These are phyloP conservation scores for Przewalskia tangutica DNA, from an alignment of 257 asterid genomes.

Conservation along the genomic window DNA sequence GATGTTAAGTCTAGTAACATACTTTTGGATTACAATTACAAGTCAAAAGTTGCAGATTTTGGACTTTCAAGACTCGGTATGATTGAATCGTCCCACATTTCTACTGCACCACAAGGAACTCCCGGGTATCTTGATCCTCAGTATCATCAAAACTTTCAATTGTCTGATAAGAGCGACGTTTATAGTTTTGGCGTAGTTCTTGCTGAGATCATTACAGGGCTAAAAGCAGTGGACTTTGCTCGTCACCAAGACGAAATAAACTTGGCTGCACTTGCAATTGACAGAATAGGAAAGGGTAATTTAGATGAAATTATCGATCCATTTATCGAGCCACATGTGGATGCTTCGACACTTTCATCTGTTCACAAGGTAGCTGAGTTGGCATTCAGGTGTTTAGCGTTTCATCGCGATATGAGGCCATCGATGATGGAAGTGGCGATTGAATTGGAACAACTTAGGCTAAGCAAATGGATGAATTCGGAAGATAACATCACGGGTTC, in stretches of 20 bases:
- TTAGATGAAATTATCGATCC: slow-evolving; percentile 83
- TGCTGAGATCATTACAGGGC: slow-evolving; percentile 69
- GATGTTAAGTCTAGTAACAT: slow-evolving; percentile 78
- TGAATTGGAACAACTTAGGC: slow-evolving; percentile 73
- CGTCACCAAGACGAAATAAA: slow-evolving; percentile 72
- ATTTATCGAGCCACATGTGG: slow-evolving; percentile 59
- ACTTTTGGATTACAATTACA: slow-evolving; percentile 40
- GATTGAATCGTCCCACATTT: slow-evolving; percentile 57
- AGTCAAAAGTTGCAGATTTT: slow-evolving; percentile 68
- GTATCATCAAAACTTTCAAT: slow-evolving; percentile 85
- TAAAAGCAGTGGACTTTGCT: slow-evolving; percentile 79
- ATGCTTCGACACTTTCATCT: slow-evolving; percentile 87
- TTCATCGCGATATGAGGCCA: slow-evolving; percentile 85
- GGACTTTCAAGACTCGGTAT: slow-evolving; percentile 68
- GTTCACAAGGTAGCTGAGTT: slow-evolving; percentile 73
- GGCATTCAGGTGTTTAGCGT: slow-evolving; percentile 91
- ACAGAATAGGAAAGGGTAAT: slow-evolving; percentile 68
- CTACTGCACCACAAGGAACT: slow-evolving; percentile 96
- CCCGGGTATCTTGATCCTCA: slow-evolving; percentile 94
- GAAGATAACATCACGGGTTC: slow-evolving; percentile 52
- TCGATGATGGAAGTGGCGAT: slow-evolving; percentile 91
- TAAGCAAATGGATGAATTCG: slow-evolving; percentile 56
- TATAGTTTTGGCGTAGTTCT: slow-evolving; percentile 97
- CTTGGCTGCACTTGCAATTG: slow-evolving; percentile 74
- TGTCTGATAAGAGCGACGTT: slow-evolving; percentile 89